Conservation (phyloP, 768 basidiomycete species). For the Dioszegia crocea region DNA sequence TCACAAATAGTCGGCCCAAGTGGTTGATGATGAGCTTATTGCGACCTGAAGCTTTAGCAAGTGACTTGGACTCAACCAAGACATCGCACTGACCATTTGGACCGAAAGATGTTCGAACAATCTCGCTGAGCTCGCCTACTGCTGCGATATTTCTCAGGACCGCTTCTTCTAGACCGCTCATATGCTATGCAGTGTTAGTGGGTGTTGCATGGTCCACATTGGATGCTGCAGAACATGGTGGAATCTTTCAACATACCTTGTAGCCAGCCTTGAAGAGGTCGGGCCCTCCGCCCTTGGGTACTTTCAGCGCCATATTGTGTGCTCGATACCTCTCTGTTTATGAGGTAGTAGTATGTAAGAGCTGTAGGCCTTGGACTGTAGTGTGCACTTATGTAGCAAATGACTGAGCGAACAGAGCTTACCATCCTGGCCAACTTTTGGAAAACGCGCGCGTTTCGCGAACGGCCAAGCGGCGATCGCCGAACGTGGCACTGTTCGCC, state of each 20-base stretch:
- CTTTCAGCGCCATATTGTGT: slow-evolving; percentile 79
- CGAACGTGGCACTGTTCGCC: neutral
- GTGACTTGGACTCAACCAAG: neutral
- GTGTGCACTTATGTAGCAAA: neutral
- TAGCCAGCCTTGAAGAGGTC: slow-evolving; percentile 97
- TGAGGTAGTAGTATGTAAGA: neutral
- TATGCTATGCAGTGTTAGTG: slow-evolving; percentile 51
- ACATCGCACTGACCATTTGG: slow-evolving; percentile 70
- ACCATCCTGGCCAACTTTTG: neutral
- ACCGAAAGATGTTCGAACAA: slow-evolving; percentile 92
- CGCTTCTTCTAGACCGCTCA: slow-evolving; percentile 93
- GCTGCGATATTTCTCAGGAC: slow-evolving; percentile 94
- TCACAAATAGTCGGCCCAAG: slow-evolving; percentile 89
- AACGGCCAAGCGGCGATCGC: neutral
- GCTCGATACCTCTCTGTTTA: neutral
- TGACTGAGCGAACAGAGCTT: neutral
- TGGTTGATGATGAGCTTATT: slow-evolving; percentile 99
- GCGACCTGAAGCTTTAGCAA: slow-evolving; percentile 59
- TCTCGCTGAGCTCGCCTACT: slow-evolving; percentile 88
- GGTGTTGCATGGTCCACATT: too few species aligned
- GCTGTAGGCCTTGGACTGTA: too few species aligned
- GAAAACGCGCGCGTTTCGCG: slow-evolving; percentile 1
- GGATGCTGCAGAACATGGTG: too few species aligned
- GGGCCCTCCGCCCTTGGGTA: slow-evolving; percentile 73
- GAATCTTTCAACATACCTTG: slow-evolving; percentile 59